Percentiles rank a stretch among this genome's conserved stretches.
phyloP scores from a whole-genome alignment of 371 early-diverging fungal genomes.

The Apophysomyces elegans region DNA sequence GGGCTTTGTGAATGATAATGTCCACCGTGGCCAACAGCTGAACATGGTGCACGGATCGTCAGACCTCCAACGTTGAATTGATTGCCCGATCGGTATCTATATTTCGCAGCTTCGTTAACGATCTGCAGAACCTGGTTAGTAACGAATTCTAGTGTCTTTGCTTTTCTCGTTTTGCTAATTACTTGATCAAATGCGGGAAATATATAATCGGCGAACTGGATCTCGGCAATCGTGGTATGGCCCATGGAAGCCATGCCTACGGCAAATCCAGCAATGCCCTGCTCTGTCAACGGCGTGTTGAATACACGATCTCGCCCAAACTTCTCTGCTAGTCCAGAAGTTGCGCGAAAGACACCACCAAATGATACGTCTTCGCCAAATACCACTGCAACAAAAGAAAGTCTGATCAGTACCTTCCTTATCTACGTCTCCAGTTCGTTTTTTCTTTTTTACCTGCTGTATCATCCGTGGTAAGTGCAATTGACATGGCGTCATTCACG shows the following conservation, averaged over 20 bases:
- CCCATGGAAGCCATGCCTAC: constrained; percentile 97
- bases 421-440: not conserved
- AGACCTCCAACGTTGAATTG: constrained; percentile 92
- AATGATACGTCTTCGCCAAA: constrained; percentile 99
- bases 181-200: constrained; percentile 98
- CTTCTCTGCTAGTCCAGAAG: constrained; percentile 89
- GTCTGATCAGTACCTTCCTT: not conserved
- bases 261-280: constrained; percentile 97
- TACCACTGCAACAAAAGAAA: constrained; percentile 58
- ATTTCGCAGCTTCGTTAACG: constrained; percentile 99
- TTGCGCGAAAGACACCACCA: constrained; percentile 97
- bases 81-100: constrained; percentile 94
- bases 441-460: constrained; percentile 65
- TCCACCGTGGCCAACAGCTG: constrained; percentile 98
- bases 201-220: constrained; percentile 98
- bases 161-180: constrained; percentile 6
- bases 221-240: constrained; percentile 97
- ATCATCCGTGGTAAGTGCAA: constrained; percentile 88
- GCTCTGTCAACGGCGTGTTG: constrained; percentile 97
- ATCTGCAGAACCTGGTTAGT: constrained; percentile 47
- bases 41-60: constrained; percentile 91
- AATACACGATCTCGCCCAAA: constrained; percentile 94
- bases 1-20: constrained; percentile 97
- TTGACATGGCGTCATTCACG: constrained; percentile 92
- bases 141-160: constrained; percentile 5